A percentile compares a stretch with the other conserved stretches of the same genome.
Evolutionary conservation across 2,329 filamentous ascomycete genomes (phyloP).

Genomic region (Plenodomus tracheiphilus): DNA sequence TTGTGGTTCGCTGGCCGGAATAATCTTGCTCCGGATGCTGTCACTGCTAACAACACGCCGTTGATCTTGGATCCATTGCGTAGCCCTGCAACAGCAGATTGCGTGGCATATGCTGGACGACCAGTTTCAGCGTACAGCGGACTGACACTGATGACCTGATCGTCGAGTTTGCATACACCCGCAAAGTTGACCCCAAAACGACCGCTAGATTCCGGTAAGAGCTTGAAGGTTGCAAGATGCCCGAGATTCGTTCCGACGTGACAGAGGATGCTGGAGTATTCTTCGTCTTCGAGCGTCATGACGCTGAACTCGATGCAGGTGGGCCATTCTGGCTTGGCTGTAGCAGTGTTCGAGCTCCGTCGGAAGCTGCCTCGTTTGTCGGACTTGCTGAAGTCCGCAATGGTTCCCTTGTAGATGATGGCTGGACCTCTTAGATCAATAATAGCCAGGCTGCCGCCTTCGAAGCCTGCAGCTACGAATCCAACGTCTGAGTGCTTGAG

Average conservation of each 20-base stretch:
- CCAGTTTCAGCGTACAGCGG: constrained; percentile 82
- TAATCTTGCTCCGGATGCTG: constrained; percentile 73
- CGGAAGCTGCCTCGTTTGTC: constrained; percentile 76
- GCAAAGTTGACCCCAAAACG: constrained; percentile 73
- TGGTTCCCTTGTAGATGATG: constrained; percentile 75
- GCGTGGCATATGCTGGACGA: constrained; percentile 73
- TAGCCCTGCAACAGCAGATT: constrained; percentile 73
- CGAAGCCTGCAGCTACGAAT: constrained; percentile 85
- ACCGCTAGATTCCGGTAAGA: constrained; percentile 71
- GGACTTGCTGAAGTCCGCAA: constrained; percentile 74
- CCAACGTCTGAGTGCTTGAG: constrained; percentile 88
- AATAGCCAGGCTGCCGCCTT: constrained; percentile 77
- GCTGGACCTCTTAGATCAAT: constrained; percentile 86
- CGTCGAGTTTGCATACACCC: constrained; percentile 69
- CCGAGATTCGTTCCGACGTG: constrained; percentile 89
- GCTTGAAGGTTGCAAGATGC: constrained; percentile 85
- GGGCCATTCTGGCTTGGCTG: constrained; percentile 68
- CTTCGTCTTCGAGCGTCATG: constrained; percentile 89
- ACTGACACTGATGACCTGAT: constrained; percentile 70
- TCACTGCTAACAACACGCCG: constrained; percentile 80
- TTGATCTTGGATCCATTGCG: constrained; percentile 73
- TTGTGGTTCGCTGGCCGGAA: constrained; percentile 85
- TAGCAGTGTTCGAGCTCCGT: constrained; percentile 55
- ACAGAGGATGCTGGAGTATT: constrained; percentile 90
- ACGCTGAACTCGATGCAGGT: constrained; percentile 84